phyloP scores from a whole-genome alignment of 768 basidiomycete species.

The Krasilnikovozyma curviuscula region DNA sequence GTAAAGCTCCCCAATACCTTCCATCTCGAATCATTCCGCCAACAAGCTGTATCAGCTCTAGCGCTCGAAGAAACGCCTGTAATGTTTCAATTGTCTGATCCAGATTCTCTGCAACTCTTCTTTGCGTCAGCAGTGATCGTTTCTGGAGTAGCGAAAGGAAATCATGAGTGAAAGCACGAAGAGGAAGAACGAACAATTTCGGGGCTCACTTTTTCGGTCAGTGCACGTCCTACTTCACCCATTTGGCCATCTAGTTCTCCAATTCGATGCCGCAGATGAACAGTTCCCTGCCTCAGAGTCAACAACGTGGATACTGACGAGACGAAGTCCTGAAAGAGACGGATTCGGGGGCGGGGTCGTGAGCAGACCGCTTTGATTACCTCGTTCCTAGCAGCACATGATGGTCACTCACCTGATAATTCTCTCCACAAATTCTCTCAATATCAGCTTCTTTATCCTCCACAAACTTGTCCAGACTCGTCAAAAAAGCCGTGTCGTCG shows the following conservation, averaged over 20 bases:
- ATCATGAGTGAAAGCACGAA: neutral
- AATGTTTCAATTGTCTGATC: conserved; percentile 93
- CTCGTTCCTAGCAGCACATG: too few relatives aligned
- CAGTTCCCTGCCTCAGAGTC: conserved; percentile 88
- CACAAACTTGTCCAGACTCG: conserved; percentile 66
- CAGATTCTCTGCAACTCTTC: conserved; percentile 79
- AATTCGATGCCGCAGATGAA: conserved; percentile 78
- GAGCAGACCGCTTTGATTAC: too few relatives aligned
- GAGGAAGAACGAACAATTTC: neutral
- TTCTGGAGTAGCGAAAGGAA: conserved; percentile 35
- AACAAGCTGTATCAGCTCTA: conserved; percentile 83
- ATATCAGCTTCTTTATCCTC: conserved; percentile 91
- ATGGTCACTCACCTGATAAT: conserved; percentile 41
- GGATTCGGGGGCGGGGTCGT: too few relatives aligned
- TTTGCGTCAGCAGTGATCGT: conserved; percentile 64
- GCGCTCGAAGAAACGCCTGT: conserved; percentile 73
- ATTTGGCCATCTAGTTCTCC: conserved; percentile 72
- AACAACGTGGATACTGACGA: conserved; percentile 90
- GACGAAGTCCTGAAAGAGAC: conserved; percentile 55
- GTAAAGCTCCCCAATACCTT: conserved; percentile 88
- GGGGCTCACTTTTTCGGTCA: conserved; percentile 55
- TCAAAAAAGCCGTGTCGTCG: conserved; percentile 74
- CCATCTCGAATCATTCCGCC: conserved; percentile 81
- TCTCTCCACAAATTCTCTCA: conserved; percentile 82
- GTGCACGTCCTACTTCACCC: conserved; percentile 61